Conservation (phyloP, 306 rosid species). For the Herpetospermum pedunculosum region DNA sequence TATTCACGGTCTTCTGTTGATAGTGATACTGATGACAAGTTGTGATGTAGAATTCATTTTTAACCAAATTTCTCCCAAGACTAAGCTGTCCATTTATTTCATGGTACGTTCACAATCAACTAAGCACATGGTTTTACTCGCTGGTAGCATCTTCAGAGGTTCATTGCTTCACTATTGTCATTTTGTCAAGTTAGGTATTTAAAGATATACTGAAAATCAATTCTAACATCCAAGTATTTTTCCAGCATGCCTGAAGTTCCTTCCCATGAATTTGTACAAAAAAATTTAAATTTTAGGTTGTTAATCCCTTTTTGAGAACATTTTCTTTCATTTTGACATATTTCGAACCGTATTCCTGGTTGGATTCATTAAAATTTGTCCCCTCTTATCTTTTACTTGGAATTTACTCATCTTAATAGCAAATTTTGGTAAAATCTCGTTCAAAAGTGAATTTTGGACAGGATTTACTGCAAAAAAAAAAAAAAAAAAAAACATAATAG, state of each 20-base stretch:
- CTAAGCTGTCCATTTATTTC: neutral
- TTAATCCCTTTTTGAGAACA: neutral
- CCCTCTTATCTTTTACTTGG: neutral
- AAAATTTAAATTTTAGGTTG: neutral
- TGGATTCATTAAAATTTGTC: neutral
- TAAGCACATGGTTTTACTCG: neutral
- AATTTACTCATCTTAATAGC: neutral
- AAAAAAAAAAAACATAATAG: neutral
- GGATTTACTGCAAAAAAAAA: neutral
- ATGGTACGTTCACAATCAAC: constrained; percentile 1
- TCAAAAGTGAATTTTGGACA: neutral
- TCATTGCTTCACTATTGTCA: neutral
- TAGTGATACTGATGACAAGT: neutral
- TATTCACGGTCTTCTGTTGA: neutral
- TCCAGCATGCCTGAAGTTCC: neutral
- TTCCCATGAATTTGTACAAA: neutral
- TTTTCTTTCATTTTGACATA: too few relatives aligned
- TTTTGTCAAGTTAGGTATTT: neutral
- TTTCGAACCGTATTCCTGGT: neutral
- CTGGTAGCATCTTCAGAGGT: neutral
- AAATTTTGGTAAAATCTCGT: neutral
- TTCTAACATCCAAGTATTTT: neutral
- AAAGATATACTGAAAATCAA: neutral
- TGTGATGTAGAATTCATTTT: neutral
- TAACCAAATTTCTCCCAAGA: neutral